A percentile compares a stretch with the other conserved stretches of the same genome.
phyloP scores from a whole-genome alignment of 75 land plant genomes.

The Ceratopteris richardii region DNA sequence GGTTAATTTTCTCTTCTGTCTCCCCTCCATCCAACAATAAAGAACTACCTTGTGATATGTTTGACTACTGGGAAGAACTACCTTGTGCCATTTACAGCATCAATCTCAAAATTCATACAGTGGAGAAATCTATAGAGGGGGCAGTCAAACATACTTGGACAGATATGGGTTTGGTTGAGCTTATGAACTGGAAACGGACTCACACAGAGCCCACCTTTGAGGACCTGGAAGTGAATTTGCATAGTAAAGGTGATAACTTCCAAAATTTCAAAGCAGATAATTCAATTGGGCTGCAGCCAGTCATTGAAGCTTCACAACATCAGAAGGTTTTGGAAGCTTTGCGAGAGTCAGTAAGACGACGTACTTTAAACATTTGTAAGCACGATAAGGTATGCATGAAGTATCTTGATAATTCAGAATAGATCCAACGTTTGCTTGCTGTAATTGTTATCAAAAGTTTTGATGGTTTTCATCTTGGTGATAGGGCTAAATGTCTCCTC shows the following conservation, averaged over 20 bases:
- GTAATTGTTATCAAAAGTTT: background rate
- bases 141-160: constrained; percentile 56
- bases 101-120: constrained; percentile 2
- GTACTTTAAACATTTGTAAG: constrained; percentile 19
- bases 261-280: background rate
- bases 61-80: constrained; percentile 78
- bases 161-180: constrained; percentile 28
- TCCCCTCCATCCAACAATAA: constrained; percentile 25
- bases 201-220: constrained; percentile 30
- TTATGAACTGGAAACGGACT: constrained; percentile 64
- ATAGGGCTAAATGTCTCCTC: too few relatives aligned
- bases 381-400: background rate
- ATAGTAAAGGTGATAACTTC: too few relatives aligned
- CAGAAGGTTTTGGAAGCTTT: constrained; percentile 38
- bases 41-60: background rate
- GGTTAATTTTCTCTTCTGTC: constrained; percentile 71
- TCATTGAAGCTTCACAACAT: too few relatives aligned
- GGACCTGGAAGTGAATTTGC: background rate
- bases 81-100: constrained; percentile 82
- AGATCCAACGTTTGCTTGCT: background rate
- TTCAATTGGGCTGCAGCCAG: background rate
- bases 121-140: constrained; percentile 10
- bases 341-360: constrained; percentile 51
- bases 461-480: too few relatives aligned
- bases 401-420: too few relatives aligned